phyloP scores from a whole-genome alignment of 2,329 filamentous ascomycete genomes.

The Paramyrothecium sp. region DNA sequence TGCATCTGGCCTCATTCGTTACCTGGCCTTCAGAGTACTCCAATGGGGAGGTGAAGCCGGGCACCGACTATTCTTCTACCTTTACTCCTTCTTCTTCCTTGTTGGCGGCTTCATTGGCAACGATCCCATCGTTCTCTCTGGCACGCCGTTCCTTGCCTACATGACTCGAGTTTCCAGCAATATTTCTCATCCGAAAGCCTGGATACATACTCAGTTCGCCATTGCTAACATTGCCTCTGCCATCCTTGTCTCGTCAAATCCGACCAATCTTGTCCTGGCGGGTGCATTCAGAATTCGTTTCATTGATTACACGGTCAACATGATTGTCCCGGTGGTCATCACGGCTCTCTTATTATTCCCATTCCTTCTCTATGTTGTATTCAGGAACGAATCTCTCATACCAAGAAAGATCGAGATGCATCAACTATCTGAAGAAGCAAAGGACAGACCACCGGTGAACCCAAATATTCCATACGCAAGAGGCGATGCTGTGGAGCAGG shows the following conservation, averaged over 20 bases:
- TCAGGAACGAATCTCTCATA: conserved; percentile 61
- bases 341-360: conserved; percentile 69
- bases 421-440: conserved; percentile 58
- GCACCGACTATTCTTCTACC: conserved; percentile 67
- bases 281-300: conserved; percentile 72
- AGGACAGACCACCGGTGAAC: conserved; percentile 59
- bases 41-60: conserved; percentile 67
- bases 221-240: conserved; percentile 73
- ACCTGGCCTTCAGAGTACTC: conserved; percentile 67
- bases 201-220: conserved; percentile 72
- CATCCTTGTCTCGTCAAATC: conserved; percentile 75
- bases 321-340: conserved; percentile 70
- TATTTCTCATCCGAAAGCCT: conserved; percentile 67
- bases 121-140: conserved; percentile 72
- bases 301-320: conserved; percentile 73
- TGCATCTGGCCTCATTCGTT: conserved; percentile 70
- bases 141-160: conserved; percentile 73
- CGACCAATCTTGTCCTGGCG: conserved; percentile 72
- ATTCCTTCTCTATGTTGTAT: conserved; percentile 68
- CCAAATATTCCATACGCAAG: conserved; percentile 69
- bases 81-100: conserved; percentile 70
- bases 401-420: conserved; percentile 67
- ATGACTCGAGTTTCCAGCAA: conserved; percentile 75
- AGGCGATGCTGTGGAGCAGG: conserved; percentile 51
- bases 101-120: conserved; percentile 71